Percentiles rank a stretch among this genome's conserved stretches.
Conservation (phyloP, 73 alveolate genomes). For the Paramecium tetraurelia region DNA sequence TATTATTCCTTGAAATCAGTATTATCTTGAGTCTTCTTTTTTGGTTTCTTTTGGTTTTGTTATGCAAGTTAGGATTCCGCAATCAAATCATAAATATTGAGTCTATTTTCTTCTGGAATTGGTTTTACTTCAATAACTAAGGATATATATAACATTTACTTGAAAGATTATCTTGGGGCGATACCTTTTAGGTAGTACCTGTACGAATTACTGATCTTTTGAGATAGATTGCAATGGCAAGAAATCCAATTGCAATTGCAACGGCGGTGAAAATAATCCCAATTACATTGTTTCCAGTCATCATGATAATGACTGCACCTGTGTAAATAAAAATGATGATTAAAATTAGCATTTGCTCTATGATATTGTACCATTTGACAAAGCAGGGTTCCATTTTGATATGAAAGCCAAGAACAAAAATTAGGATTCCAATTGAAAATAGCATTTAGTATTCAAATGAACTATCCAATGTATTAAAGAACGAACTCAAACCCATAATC, state of each 20-base stretch:
- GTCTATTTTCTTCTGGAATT: background rate
- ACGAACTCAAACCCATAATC: conserved; percentile 4
- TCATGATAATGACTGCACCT: background rate
- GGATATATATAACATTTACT: background rate
- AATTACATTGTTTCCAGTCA: background rate
- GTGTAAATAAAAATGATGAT: background rate
- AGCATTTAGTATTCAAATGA: background rate
- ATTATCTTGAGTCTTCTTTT: background rate
- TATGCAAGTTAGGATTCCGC: background rate
- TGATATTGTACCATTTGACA: background rate
- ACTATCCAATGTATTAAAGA: background rate
- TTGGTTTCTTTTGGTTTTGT: background rate
- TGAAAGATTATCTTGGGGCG: background rate
- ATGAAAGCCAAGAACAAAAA: background rate
- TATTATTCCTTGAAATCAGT: background rate
- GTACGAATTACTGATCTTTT: background rate
- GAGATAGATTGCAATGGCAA: background rate
- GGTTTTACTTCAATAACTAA: background rate
- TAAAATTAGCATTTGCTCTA: background rate
- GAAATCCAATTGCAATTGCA: background rate
- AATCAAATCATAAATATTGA: background rate
- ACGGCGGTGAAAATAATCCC: background rate
- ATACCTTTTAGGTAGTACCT: background rate
- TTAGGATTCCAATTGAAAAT: background rate
- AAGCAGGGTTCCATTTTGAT: background rate